These are phyloP conservation scores for Trichoderma pleuroti DNA, from an alignment of 2,329 filamentous ascomycete genomes.

Conservation along the genomic window DNA sequence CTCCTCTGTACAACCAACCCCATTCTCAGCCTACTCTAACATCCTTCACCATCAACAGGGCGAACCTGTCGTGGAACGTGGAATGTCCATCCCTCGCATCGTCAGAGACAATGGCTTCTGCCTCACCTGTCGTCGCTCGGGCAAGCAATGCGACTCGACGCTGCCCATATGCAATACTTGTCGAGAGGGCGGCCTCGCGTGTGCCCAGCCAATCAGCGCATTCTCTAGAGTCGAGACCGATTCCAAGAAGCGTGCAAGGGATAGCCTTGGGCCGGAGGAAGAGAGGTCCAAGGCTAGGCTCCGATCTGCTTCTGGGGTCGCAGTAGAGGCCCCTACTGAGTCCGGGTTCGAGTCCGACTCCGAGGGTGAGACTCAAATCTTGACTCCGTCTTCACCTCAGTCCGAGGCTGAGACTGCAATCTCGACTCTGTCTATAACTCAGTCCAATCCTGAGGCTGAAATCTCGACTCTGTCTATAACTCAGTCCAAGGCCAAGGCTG, in stretches of 20 bases:
- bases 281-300: background rate
- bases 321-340: background rate
- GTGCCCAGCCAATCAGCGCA: conserved; percentile 34
- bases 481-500: background rate
- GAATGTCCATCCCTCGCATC: conserved; percentile 17
- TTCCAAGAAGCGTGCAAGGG: background rate
- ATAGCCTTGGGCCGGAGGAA: background rate
- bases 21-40: background rate
- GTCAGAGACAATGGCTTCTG: conserved; percentile 41
- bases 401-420: background rate
- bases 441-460: too few relatives aligned
- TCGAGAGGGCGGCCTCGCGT: conserved; percentile 50
- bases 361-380: background rate
- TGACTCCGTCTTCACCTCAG: background rate
- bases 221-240: background rate
- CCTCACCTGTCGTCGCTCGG: conserved; percentile 49
- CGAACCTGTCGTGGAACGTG: conserved; percentile 25
- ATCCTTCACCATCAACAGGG: background rate
- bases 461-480: too few relatives aligned
- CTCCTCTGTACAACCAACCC: background rate
- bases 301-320: background rate
- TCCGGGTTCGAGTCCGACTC: background rate
- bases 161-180: conserved; percentile 52
- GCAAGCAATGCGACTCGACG: conserved; percentile 54
- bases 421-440: background rate